Evolutionary conservation across 257 asterid species (phyloP), one percentile per base, ranked within the genome.

Genomic region (Nicotiana obtusifolia): DNA sequence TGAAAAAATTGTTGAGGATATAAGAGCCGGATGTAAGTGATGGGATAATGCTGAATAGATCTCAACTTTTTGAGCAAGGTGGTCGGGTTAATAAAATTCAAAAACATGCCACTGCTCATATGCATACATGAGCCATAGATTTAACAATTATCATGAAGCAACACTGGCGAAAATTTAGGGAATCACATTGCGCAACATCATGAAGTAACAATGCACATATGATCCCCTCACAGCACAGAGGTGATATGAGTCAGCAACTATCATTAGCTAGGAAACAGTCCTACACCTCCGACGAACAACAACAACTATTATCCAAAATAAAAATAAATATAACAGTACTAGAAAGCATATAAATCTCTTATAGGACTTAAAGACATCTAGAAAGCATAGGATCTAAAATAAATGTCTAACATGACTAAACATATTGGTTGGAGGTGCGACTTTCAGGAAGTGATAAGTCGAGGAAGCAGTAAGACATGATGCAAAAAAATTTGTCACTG

Each of bases 181-280:
- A 41, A 41, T 41, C 7, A 8, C 11, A 41, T 41, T 10, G 10
- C 11, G 19, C 9, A n/a, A 68, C 59, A 62, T 14, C 60, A 81
- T 31, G 78, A 65, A 37, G 59, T 66, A 49, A 62, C 59, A 80
- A 33, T 31, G 76, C 37, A 35, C 65, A 49, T 19, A 56, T 77
- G 47, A 77, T 14, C 81, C 30, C 68, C 54, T 77, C 65, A 60
- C 54, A 56, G 31, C 68, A 77, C 54, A 77, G 68, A 77, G 53
- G 81, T 77, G 14, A 77, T 33, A 77, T 56, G 28, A 77, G 30
- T 31, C 81, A 77, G 68, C 52, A 77, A 56, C 81, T 77, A 60
- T 65, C 31, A 10, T 30, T 77, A 53, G 30, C 22, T 37, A 57
- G 82, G 71, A 80, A 53, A 44, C 4, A 62, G 9, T 31, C 37